Percentiles rank a stretch among this genome's conserved stretches.
Conservation (phyloP, 176 grass and related monocot genomes). For the Bolboschoenus planiculmis region DNA sequence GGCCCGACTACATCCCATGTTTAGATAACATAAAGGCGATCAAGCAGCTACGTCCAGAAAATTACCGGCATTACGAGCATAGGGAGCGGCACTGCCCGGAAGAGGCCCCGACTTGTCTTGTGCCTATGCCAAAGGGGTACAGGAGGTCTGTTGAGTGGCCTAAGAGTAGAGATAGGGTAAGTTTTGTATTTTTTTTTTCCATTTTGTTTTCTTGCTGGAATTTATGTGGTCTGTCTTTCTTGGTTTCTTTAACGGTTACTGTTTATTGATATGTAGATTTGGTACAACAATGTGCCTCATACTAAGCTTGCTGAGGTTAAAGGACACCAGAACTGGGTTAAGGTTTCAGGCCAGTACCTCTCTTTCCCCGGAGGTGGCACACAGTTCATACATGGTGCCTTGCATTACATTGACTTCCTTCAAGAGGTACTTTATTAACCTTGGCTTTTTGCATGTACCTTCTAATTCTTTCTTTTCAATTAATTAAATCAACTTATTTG, state of each 20-base stretch:
- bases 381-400: constrained; percentile 94
- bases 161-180: constrained; percentile 75
- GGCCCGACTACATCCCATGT: constrained; percentile 86
- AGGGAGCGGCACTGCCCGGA: constrained; percentile 86
- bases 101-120: constrained; percentile 72
- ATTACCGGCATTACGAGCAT: constrained; percentile 73
- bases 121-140: constrained; percentile 51
- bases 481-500: not conserved
- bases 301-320: constrained; percentile 95
- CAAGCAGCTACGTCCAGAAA: constrained; percentile 73
- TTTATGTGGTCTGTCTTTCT: not conserved
- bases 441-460: not conserved
- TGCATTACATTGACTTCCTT: constrained; percentile 98
- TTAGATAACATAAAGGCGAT: constrained; percentile 88
- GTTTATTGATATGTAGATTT: constrained; percentile 40
- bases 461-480: not conserved
- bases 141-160: constrained; percentile 70
- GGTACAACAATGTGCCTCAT: constrained; percentile 87
- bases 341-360: constrained; percentile 81
- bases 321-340: constrained; percentile 97
- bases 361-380: constrained; percentile 92
- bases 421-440: constrained; percentile 53
- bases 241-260: not conserved
- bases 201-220: not conserved
- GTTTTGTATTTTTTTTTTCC: not conserved